Evolutionary conservation across 2,329 filamentous ascomycete genomes (phyloP).

Genomic region (Cercospora sp.): DNA sequence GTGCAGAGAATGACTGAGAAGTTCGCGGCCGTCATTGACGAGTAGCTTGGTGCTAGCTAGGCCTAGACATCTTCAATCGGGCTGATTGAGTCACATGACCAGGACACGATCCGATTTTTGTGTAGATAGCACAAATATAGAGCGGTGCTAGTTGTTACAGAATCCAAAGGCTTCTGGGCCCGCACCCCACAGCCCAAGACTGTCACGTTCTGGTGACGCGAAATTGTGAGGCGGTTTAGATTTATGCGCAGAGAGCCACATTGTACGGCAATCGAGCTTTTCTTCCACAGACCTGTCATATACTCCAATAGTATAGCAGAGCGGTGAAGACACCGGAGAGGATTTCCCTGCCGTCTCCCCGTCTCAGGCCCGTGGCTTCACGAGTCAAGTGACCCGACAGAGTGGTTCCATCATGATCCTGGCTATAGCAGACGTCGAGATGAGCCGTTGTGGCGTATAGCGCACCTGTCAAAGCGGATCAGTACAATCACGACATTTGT

Average conservation of each 20-base stretch:
- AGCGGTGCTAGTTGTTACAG: conserved; percentile 8
- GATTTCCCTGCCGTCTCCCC: neutral
- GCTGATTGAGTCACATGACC: conserved; percentile 9
- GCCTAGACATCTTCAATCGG: neutral
- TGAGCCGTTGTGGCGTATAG: neutral
- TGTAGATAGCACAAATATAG: conserved; percentile 17
- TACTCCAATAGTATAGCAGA: neutral
- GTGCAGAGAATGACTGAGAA: conserved; percentile 93
- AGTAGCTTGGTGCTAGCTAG: conserved; percentile 57
- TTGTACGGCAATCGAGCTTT: neutral
- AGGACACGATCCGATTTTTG: neutral
- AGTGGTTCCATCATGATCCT: neutral
- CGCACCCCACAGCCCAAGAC: neutral
- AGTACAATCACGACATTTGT: neutral
- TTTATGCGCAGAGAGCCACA: neutral
- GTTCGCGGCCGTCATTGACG: conserved; percentile 93
- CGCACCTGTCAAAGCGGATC: neutral
- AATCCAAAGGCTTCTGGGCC: neutral
- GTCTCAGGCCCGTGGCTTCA: neutral
- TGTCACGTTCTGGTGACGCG: neutral
- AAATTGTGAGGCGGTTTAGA: neutral
- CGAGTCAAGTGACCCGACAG: neutral
- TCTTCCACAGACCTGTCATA: neutral
- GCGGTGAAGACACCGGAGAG: neutral
- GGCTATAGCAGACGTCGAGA: neutral